Base-by-base conservation (phyloP, 371 early-diverging fungal genomes). In the Syncephalastrum monosporum region DNA sequence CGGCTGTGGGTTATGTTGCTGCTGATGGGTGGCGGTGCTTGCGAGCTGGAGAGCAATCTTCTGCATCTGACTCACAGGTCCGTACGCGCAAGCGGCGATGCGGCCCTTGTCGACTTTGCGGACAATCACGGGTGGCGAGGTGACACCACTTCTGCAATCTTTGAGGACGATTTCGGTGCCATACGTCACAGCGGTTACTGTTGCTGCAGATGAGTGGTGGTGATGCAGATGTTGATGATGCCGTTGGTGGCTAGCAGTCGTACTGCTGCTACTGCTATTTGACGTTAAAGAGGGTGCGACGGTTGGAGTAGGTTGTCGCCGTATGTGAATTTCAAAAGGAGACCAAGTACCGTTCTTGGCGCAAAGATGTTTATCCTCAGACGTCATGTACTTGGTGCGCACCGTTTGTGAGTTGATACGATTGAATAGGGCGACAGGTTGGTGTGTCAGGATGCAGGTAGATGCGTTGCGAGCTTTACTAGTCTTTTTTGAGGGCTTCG, bases 331-430 rank as follows among this genome's bases (percentile, higher is more conserved):
- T 27, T 85, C 80, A 60, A 92, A 89, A 0, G 92, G 82, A 29
- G 90, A 83, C 92, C 92, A 92, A 47, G 85, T 79, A 43, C 86
- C 77, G 65, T 86, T 87, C 68, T 87, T 88, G 23, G 91, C 91
- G 42, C 89, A 86, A 57, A 89, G 74, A 55, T 82, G 79, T 14
- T 64, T 61, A 27, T 62, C 58, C 24, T 68, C 64, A n/a, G 78
- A 73, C 13, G 81, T 82, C 77, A 92, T 75, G 67, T 91, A 92
- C 64, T 89, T 90, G 25, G 94, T 93, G 53, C 91, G 85, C 27
- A 90, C 91, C 0, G 92, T 93, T 69, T 93, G 94, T 3, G 92
- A 92, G 67, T 89, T 89, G 74, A 91, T 89, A n/a, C 92, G 88
- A 65, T 89, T 91, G 65, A 88, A 85, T 23, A 91, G 74, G 17